Evolutionary conservation across 352 stramenopile species (phyloP), one percentile per base, ranked within the genome.

Genomic region (Phytophthora sansomeana): DNA sequence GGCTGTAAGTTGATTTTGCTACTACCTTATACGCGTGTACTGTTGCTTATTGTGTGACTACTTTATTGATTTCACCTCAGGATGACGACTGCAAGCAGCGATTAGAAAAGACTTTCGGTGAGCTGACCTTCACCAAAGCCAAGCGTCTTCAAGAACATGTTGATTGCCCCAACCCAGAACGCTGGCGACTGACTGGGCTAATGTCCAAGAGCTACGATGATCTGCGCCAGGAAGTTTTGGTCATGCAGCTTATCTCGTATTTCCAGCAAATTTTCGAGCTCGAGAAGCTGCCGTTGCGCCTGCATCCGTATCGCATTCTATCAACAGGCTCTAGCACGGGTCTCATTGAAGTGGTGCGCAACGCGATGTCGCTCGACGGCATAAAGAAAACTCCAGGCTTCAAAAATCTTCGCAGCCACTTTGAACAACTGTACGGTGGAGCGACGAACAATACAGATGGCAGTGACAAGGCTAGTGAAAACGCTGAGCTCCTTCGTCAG

Each of bases 201-300:
- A 99, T 99, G 75, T 90, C 98, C 29, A 99, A 95, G 83, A 98
- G 93, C 49, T 98, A 98, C 70, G 98, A 99, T 77, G 97, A 99
- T 64, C 73, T 99, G 49, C 82, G 97, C 5, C 98, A 99, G 71
- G 97, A 99, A 80, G 93, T 98, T 38, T 96, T 99, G 63, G 93
- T 98, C 5, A 98, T 99, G 90, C 96, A 99, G 72, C 80, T 99
- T 17, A 99, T 99, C 51, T 88, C 92, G 48, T 91, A 98, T 56
- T 98, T 98, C 52, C 78, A 97, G 43, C 87, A 98, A 41, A 97
- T 98, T 62, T 99, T 99, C 66, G 69, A 89, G 52, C 85, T 89
- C 54, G 93, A 97, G 24, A 78, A 90, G 21, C 67, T 99, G 14
- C 83, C 91, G 30, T 72, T 99, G 26, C 98, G 93, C 67, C 74